Base-by-base conservation (phyloP, 140 eudicot species). In the Oenanthe javanica region DNA sequence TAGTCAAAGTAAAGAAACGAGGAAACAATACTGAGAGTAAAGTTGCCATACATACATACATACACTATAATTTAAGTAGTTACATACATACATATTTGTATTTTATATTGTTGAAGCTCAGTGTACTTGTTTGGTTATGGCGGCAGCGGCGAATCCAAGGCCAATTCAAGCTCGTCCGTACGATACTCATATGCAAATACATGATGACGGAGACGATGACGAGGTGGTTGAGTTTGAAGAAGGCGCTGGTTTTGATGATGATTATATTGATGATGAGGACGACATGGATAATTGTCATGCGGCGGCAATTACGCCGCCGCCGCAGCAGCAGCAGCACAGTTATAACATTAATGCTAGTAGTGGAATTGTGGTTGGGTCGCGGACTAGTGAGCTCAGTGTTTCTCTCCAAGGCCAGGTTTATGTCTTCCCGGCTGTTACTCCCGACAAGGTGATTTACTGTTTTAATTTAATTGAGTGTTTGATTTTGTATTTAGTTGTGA, bases 391-490 rank as follows among this genome's bases (percentile, higher is more conserved):
- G 91, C 93, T 94, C 7, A 94, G 97, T n/a, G 71, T 94, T 36
- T 87, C 99, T 79, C 92, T 94, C 83, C 93, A 88, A 77, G 99
- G 99, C 2, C 94, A 92, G 82, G 99, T 92, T 76, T 94, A 86
- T 81, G 97, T 94, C 40, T 94, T 92, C 81, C 95, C 90, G 75
- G 90, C 99, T 12, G 99, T 94, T 83, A 84, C 97, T 0, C 99
- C 97, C 18, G 97, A 94, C 59, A 94, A 94, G 97, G 99, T 67
- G 46, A 67, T 27, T 36, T 36, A 36, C 40, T 36, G 40, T 1
- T 36, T 36, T 36, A 0, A 36, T 36, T 12, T 86, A 43, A 19
- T 49, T 15, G 18, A 64, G 27, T 75, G 45, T 5, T 75, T 75
- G 4, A 0, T n/a, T 75, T 23, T 10, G 2, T 14, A 15, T 42